Evolutionary conservation across 2,329 filamentous ascomycete species (phyloP).

Genomic region (Pseudocercospora musae): DNA sequence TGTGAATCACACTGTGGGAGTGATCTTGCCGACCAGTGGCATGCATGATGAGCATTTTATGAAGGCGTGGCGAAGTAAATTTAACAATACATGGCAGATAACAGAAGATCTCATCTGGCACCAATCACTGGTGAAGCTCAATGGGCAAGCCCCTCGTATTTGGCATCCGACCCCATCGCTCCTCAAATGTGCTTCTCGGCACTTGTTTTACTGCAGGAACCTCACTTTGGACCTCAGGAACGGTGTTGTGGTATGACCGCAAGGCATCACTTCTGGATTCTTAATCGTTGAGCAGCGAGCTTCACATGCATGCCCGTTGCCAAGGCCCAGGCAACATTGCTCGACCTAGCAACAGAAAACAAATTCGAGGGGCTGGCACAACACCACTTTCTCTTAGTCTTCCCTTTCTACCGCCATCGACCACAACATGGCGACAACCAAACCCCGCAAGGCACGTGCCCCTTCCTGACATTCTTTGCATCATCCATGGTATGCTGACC

Average conservation of each 20-base stretch:
- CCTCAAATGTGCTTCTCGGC: neutral
- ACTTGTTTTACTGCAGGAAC: neutral
- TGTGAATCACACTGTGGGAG: neutral
- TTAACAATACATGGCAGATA: neutral
- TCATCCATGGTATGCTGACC: neutral
- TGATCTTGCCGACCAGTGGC: neutral
- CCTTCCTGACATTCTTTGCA: neutral
- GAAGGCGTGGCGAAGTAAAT: neutral
- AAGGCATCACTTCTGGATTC: neutral
- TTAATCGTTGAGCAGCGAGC: neutral
- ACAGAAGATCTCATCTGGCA: neutral
- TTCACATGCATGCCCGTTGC: neutral
- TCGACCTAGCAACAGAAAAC: neutral
- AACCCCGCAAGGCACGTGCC: neutral
- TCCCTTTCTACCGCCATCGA: neutral
- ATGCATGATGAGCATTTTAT: neutral
- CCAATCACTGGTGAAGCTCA: neutral
- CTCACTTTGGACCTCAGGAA: neutral
- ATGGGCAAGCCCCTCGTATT: too few species aligned
- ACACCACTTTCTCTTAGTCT: neutral
- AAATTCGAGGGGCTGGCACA: neutral
- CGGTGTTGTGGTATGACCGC: neutral
- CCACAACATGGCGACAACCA: neutral
- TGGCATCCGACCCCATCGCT: too few species aligned
- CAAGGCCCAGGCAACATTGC: neutral